Percentiles rank a stretch among this genome's conserved stretches.
Conservation (phyloP, 2,329 filamentous ascomycete species). For the Pyricularia sp. region DNA sequence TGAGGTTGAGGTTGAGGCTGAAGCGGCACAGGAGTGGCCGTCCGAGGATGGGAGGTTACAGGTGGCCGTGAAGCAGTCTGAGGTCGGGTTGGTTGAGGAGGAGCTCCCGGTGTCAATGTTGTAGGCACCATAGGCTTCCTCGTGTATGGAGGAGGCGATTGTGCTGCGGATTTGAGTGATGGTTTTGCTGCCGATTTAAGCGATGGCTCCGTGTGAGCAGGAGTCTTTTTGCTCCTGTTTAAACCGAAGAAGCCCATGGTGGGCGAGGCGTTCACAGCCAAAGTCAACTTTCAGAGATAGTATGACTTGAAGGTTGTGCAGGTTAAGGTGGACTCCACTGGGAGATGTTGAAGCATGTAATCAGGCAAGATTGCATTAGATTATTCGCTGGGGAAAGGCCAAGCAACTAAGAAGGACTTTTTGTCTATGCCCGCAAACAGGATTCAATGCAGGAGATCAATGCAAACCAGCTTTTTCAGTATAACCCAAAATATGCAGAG, state of each 20-base stretch:
- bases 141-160: constrained; percentile 4
- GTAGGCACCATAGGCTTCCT: constrained; percentile 1
- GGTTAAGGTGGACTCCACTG: constrained; percentile 6
- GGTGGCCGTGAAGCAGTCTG: background rate
- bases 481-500: background rate
- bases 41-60: background rate
- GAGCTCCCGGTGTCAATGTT: background rate
- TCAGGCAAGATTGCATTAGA: background rate
- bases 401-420: background rate
- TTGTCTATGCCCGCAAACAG: background rate
- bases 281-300: constrained; percentile 8
- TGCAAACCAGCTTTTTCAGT: background rate
- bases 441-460: background rate
- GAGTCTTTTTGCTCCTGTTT: constrained; percentile 1
- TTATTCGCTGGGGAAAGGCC: background rate
- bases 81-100: background rate
- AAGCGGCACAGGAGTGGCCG: background rate
- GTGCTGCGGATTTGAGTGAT: background rate
- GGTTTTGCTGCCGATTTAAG: background rate
- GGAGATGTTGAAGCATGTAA: constrained; percentile 5
- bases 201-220: background rate
- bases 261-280: background rate
- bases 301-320: constrained; percentile 8
- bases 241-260: constrained; percentile 8
- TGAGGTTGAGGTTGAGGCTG: constrained; percentile 1